Conservation (phyloP, 2,329 filamentous ascomycete species). For the Scedosporium dehoogii region DNA sequence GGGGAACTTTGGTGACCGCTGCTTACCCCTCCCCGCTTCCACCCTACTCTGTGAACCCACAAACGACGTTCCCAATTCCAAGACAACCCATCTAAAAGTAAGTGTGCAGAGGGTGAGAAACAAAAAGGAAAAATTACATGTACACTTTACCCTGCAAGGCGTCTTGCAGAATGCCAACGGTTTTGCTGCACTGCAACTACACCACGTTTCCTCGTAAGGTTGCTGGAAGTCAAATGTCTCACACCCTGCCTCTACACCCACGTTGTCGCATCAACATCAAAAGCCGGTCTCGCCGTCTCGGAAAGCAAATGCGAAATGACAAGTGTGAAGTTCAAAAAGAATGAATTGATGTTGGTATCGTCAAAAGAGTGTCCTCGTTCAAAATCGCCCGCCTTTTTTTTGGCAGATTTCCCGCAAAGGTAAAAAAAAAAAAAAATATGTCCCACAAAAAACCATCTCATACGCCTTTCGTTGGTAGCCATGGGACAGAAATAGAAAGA, state of each 20-base stretch:
- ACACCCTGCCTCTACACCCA: not conserved
- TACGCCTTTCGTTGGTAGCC: not conserved
- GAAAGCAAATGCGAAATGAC: not conserved
- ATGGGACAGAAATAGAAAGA: not conserved
- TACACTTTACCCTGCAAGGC: not conserved
- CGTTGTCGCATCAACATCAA: not conserved
- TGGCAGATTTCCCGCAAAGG: not conserved
- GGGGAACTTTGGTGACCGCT: not conserved
- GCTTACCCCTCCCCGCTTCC: not conserved
- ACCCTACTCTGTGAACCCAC: not conserved
- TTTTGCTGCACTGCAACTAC: not conserved
- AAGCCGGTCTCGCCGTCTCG: not conserved
- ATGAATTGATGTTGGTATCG: slow-evolving; percentile 1
- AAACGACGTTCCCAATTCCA: too few species aligned
- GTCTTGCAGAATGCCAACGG: not conserved
- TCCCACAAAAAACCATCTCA: not conserved
- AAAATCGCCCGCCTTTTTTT: not conserved
- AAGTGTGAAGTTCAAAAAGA: not conserved
- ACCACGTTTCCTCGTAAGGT: not conserved
- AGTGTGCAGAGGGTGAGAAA: not conserved
- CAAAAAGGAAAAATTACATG: not conserved
- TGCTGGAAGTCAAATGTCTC: not conserved
- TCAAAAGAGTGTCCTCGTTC: slow-evolving; percentile 1
- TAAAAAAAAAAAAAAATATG: too few species aligned
- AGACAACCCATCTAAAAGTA: too few species aligned